Base-by-base conservation (phyloP, 192 early-diverging fungal genomes). In the Radiomyces spectabilis region DNA sequence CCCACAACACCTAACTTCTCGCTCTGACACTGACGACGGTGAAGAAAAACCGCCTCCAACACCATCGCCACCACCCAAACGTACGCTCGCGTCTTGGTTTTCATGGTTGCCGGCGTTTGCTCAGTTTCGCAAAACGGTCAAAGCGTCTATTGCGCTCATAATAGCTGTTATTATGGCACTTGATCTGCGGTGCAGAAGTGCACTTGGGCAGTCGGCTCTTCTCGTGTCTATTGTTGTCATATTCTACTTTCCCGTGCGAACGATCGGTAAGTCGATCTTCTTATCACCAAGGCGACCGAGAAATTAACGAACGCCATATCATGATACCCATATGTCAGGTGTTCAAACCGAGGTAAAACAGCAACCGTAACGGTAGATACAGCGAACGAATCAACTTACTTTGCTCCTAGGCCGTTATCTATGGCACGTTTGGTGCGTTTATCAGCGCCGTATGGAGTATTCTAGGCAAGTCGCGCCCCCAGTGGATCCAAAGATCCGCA, bases 291-390 rank as follows among this genome's bases (percentile, higher is more conserved):
- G n/a, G n/a, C n/a, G n/a, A n/a, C n/a, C n/a, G n/a, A n/a, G n/a
- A n/a, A n/a, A n/a, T n/a, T n/a, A n/a, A n/a, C n/a, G n/a, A n/a
- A n/a, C n/a, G n/a, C n/a, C n/a, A n/a, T n/a, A n/a, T n/a, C n/a
- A n/a, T n/a, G n/a, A n/a, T 48, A 35, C 34, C 13, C 42, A 27
- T 46, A 47, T 24, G 1, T n/a, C 42, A 44, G 63, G 63, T 42
- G 42, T 59, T 7, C 63, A 66, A 26, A 48, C 44, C 4, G 63
- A 66, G 63, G 63, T 66, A 59, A 26, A n/a, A n/a, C n/a, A n/a
- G n/a, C n/a, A n/a, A n/a, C n/a, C n/a, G 48, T 32, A 3, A 33
- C 27, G 21, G 13, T 19, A 12, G 43, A 45, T n/a, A n/a, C n/a
- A n/a, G n/a, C n/a, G n/a, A n/a, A n/a, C n/a, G n/a, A n/a, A n/a